Conservation (phyloP, 2,329 filamentous ascomycete genomes). For the Colletotrichum brevisporum region DNA sequence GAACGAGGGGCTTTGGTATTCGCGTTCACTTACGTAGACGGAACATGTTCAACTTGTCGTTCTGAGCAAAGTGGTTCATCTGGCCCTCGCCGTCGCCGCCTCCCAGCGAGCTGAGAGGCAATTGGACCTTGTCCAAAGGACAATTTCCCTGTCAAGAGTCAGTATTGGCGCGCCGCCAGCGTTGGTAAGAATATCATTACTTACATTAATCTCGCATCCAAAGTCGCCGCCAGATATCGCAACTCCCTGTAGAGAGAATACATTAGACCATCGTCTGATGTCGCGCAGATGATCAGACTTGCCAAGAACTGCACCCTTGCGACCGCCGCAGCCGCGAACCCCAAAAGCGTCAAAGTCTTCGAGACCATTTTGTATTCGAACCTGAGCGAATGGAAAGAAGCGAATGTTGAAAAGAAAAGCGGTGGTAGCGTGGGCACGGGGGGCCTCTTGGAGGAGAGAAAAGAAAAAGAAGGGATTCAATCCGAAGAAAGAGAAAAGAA, state of each 20-base stretch:
- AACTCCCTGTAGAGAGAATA: slow-evolving; percentile 48
- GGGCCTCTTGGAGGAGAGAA: too few species aligned
- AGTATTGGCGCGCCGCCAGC: neutral
- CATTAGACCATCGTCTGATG: slow-evolving; percentile 28
- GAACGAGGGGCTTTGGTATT: too few species aligned
- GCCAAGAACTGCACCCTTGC: slow-evolving; percentile 40
- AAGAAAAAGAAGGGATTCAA: slow-evolving; percentile 35
- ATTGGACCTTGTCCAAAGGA: slow-evolving; percentile 51
- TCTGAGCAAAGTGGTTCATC: slow-evolving; percentile 69
- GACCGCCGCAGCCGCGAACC: slow-evolving; percentile 31
- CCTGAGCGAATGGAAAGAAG: slow-evolving; percentile 32
- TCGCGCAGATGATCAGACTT: slow-evolving; percentile 26
- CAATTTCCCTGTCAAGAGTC: slow-evolving; percentile 53
- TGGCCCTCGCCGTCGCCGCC: slow-evolving; percentile 60
- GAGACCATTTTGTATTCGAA: slow-evolving; percentile 29
- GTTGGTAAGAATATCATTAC: neutral
- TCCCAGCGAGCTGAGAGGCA: slow-evolving; percentile 51
- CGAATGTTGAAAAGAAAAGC: slow-evolving; percentile 17
- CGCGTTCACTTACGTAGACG: slow-evolving; percentile 47
- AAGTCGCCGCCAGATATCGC: slow-evolving; percentile 64
- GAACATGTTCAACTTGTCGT: slow-evolving; percentile 69
- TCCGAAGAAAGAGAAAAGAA: slow-evolving; percentile 24
- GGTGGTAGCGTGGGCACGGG: neutral
- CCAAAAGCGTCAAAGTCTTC: slow-evolving; percentile 33
- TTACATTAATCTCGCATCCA: slow-evolving; percentile 61